Base-by-base conservation (phyloP, 2,329 filamentous ascomycete species). In the Aspergillus intermedius region DNA sequence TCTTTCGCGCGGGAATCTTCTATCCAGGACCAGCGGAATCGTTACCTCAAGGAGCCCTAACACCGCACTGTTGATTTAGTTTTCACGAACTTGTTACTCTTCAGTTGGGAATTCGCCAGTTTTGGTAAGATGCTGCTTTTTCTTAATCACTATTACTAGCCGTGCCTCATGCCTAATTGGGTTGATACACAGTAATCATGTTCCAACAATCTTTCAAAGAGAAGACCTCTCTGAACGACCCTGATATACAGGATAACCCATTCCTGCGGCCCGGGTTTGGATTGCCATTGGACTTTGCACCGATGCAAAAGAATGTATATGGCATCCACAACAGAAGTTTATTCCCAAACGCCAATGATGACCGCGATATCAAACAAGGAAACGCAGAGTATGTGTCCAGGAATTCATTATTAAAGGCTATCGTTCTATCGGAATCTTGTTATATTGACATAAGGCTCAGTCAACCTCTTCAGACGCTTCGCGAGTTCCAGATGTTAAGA, bases 401-500 rank as follows among this genome's bases (percentile, higher is more conserved):
- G 12, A 9, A 40, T 23, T n/a, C 23, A 13, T 5, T 9, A 9
- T 12, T 39, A 41, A n/a, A 42, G 25, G 21, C 47, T 44, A 39
- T 43, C 9, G 44, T 23, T 19, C 10, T 22, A n/a, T 15, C 4
- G 28, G 21, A 15, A 8, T 23, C 5, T 21, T 22, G 21, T 42
- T n/a, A 30, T 44, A 8, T 35, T 21, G 9, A 34, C 15, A 21
- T 15, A 21, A 8, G 10, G 7, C 9, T 21, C 30, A 66, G 63
- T 30, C 53, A 62, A 23, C 62, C 62, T 8, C 44, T 60, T 19
- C 42, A 67, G 5, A 61, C 67, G 3, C 54, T 71, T 22, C 66
- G 68, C 32, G 71, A 74, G 49, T 50, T 63, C 6, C 57, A 53
- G 2, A 73, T 74, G 68, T 54, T 73, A 39, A 49, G 52, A 4